Base-by-base conservation (phyloP, 2,329 filamentous ascomycete species). In the Pseudocercospora pini-densiflorae region DNA sequence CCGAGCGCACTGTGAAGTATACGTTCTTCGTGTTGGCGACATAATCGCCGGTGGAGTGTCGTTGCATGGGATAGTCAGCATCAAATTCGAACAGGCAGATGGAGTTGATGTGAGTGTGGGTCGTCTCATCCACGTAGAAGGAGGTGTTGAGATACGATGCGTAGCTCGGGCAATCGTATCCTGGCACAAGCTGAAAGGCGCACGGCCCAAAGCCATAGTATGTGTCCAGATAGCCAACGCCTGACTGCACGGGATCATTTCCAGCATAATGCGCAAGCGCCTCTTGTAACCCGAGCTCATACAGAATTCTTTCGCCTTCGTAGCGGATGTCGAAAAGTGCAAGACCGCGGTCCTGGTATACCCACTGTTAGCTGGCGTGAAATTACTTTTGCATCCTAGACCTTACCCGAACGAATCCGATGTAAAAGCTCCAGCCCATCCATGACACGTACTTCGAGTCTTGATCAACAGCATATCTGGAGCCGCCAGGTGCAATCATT, bases 51-150 rank as follows among this genome's bases (percentile, higher is more conserved):
- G 80, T 79, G 23, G 77, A 78, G 73, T 87, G 85, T 1, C 85
- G 79, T 67, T 81, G 80, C 1, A 87, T 81, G 2, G 84, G 83
- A 70, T 81, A 84, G 54, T 82, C 81, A 0, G 81, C 76, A 24
- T 82, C 81, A 54, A 78, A 80, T 70, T 88, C 85, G 64, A 87
- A 87, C 23, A 87, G 68, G 70, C 87, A 89, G 27, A 89, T 81
- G 59, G 81, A 82, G 73, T 85, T 80, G 1, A 78, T 75, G 63
- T 86, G 83, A 0, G 79, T 82, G 65, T 80, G 77, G 0, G 81
- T 82, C 0, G 77, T 81, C 63, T 82, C 82, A 0, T 74, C 75
- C 1, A 78, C 77, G 63, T 83, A 83, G 62, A 83, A 84, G 3
- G 79, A 79, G 1, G 79, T 79, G 72, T 86, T 84, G 36, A 86